Evolutionary conservation across 2,329 filamentous ascomycete species (phyloP).

Genomic region (Monilinia aucupariae): DNA sequence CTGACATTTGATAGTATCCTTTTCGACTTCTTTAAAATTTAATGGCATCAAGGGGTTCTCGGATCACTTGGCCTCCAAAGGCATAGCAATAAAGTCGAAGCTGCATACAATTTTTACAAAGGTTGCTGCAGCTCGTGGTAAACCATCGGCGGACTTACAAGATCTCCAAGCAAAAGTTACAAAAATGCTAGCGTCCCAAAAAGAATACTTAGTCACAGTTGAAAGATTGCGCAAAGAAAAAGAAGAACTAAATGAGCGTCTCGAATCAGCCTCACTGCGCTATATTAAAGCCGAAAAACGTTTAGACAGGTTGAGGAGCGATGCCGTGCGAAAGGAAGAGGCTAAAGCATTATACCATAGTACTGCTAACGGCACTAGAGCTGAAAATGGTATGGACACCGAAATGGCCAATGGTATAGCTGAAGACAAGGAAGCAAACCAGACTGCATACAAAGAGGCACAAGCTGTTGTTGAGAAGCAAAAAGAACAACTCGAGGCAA

Average conservation of each 20-base stretch:
- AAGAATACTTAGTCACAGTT: conserved; percentile 70
- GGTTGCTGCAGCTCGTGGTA: conserved; percentile 47
- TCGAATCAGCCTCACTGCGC: conserved; percentile 82
- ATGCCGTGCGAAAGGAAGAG: conserved; percentile 86
- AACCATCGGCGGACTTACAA: conserved; percentile 60
- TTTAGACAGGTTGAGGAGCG: conserved; percentile 80
- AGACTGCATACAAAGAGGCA: conserved; percentile 72
- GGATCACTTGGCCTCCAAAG: conserved; percentile 70
- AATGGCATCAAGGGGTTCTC: conserved; percentile 69
- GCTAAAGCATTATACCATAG: conserved; percentile 68
- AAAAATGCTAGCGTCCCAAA: conserved; percentile 72
- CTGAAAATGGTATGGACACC: conserved; percentile 39
- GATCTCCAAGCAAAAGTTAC: conserved; percentile 72
- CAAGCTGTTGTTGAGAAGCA: conserved; percentile 72
- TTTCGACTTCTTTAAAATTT: conserved; percentile 55
- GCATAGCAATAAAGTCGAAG: conserved; percentile 68
- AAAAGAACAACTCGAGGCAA: conserved; percentile 78
- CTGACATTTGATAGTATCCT: conserved; percentile 44
- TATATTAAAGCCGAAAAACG: conserved; percentile 96
- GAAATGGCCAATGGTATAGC: conserved; percentile 46
- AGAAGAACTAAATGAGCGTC: conserved; percentile 75
- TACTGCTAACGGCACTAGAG: conserved; percentile 38
- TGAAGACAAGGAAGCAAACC: conserved; percentile 58
- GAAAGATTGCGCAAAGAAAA: conserved; percentile 74
- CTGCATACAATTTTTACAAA: conserved; percentile 63